Percentiles rank a stretch among this genome's conserved stretches.
These are phyloP conservation scores for Pseudocercospora eumusae DNA, from an alignment of 2,329 filamentous ascomycete genomes.

Conservation along the genomic window DNA sequence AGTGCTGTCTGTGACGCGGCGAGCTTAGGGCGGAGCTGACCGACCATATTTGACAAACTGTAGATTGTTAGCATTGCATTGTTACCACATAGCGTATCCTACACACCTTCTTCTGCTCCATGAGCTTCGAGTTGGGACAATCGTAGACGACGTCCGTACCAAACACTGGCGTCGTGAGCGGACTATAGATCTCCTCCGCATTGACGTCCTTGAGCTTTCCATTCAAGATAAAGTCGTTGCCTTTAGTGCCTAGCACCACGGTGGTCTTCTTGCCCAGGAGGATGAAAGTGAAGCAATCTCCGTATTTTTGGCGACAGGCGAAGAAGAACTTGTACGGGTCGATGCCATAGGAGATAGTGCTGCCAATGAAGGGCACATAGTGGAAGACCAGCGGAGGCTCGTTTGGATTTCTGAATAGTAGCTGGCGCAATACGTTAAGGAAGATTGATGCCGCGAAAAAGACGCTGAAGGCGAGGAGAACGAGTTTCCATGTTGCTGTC, in stretches of 20 bases:
- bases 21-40: not conserved
- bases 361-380: constrained; percentile 74
- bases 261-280: constrained; percentile 88
- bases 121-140: constrained; percentile 85
- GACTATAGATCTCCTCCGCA: constrained; percentile 86
- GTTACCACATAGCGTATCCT: too few species aligned
- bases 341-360: constrained; percentile 91
- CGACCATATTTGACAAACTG: constrained; percentile 73
- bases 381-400: constrained; percentile 65
- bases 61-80: constrained; percentile 11
- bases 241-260: constrained; percentile 76
- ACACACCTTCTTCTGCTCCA: constrained; percentile 89
- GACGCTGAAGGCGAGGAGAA: constrained; percentile 47
- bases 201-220: constrained; percentile 87
- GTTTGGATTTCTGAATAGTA: constrained; percentile 71
- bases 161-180: constrained; percentile 71
- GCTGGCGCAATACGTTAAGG: constrained; percentile 76
- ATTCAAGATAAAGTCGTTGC: constrained; percentile 90
- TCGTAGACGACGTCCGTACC: constrained; percentile 87
- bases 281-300: constrained; percentile 86
- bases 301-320: constrained; percentile 73
- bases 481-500: constrained; percentile 46
- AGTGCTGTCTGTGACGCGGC: not conserved
- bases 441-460: constrained; percentile 61
- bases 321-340: constrained; percentile 88